Evolutionary conservation across 768 basidiomycete species (phyloP).

Genomic region (Pilatotrama ljubarskyi): DNA sequence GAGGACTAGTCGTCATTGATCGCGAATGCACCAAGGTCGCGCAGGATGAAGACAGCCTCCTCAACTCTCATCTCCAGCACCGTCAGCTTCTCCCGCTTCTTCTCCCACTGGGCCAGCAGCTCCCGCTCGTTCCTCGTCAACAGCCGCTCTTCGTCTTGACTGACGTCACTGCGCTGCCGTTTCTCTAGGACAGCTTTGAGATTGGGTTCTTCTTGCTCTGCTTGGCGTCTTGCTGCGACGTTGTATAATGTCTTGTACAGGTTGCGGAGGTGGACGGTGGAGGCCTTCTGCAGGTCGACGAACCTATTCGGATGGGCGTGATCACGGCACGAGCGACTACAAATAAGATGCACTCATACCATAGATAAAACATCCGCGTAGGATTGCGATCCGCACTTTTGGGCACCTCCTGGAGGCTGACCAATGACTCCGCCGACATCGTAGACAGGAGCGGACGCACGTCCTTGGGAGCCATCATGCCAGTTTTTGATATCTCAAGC

Average conservation of each 20-base stretch:
- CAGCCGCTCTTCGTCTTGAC: constrained; percentile 68
- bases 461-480: constrained; percentile 90
- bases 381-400: constrained; percentile 89
- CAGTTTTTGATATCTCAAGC: constrained; percentile 81
- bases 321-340: not conserved
- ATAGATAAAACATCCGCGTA: constrained; percentile 86
- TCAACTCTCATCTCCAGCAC: constrained; percentile 86
- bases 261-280: constrained; percentile 70
- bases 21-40: constrained; percentile 65
- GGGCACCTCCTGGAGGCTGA: constrained; percentile 92
- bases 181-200: constrained; percentile 78
- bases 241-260: constrained; percentile 93
- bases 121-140: constrained; percentile 72
- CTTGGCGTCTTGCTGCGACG: constrained; percentile 67
- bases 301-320: constrained; percentile 56
- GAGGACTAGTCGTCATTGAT: constrained; percentile 44
- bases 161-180: constrained; percentile 80
- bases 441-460: constrained; percentile 78
- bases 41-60: constrained; percentile 84
- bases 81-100: constrained; percentile 69
- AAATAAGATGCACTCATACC: constrained; percentile 46
- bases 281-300: constrained; percentile 83
- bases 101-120: constrained; percentile 70
- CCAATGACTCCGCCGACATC: constrained; percentile 76
- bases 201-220: constrained; percentile 67